Percentiles rank a stretch among this genome's conserved stretches.
Evolutionary conservation across 495 filamentous ascomycete species (phyloP).

Genomic region (Hyaloscypha variabilis): DNA sequence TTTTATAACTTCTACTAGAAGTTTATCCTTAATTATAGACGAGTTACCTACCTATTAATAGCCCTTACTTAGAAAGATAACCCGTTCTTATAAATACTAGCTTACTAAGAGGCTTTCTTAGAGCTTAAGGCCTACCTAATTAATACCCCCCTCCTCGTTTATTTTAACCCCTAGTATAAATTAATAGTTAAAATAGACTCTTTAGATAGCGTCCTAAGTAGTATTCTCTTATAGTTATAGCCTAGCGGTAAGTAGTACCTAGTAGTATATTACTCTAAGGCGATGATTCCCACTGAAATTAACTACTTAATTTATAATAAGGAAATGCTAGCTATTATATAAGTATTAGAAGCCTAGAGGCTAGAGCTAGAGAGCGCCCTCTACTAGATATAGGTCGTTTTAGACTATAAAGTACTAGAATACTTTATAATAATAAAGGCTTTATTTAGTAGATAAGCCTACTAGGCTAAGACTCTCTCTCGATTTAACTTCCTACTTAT

Average conservation of each 20-base stretch:
- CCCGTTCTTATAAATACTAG: not conserved
- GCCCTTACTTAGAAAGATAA: constrained; percentile 22
- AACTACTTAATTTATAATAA: constrained; percentile 7
- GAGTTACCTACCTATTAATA: constrained; percentile 14
- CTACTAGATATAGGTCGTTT: not conserved
- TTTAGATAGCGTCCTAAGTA: not conserved
- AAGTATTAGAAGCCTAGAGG: not conserved
- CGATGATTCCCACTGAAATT: not conserved
- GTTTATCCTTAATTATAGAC: constrained; percentile 22
- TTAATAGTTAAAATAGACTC: not conserved
- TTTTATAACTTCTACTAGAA: constrained; percentile 27
- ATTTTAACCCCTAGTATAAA: not conserved
- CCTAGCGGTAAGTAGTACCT: not conserved
- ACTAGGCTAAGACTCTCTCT: constrained; percentile 10
- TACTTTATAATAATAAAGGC: constrained; percentile 21
- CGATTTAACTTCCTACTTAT: constrained; percentile 17
- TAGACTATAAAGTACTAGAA: constrained; percentile 8
- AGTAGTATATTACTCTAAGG: constrained; percentile 13
- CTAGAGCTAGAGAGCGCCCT: not conserved
- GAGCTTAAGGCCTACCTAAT: not conserved
- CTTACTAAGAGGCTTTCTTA: not conserved
- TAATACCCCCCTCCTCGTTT: not conserved
- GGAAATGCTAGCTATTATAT: constrained; percentile 14
- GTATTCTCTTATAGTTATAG: not conserved
- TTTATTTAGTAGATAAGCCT: not conserved